phyloP scores from a whole-genome alignment of 257 asterid genomes.

The Solanum corneliomulleri region DNA sequence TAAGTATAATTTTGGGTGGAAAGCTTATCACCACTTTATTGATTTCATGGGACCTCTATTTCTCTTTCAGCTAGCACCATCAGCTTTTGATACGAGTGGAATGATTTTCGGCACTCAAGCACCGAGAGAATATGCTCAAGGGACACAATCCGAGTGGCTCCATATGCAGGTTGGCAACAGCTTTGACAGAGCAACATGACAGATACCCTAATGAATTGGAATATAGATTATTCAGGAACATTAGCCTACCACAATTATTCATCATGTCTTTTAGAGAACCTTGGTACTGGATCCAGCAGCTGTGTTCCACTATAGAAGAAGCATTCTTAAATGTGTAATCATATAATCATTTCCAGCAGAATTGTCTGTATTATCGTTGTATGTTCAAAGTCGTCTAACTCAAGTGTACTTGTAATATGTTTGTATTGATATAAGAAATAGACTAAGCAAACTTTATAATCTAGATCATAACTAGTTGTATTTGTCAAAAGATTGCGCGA shows the following conservation, averaged over 20 bases:
- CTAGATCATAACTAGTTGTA: neutral
- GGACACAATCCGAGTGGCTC: slow-evolving; percentile 68
- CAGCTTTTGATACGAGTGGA: slow-evolving; percentile 40
- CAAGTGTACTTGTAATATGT: neutral
- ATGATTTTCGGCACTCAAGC: slow-evolving; percentile 60
- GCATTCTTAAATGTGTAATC: slow-evolving; percentile 7
- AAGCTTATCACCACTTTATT: neutral
- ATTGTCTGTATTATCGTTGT: neutral
- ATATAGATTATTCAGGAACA: neutral
- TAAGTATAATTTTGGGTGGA: neutral
- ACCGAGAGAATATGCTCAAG: slow-evolving; percentile 47
- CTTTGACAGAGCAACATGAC: slow-evolving; percentile 41
- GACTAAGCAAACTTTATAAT: neutral
- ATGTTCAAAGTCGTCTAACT: neutral
- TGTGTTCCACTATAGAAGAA: neutral
- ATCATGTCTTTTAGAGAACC: slow-evolving; percentile 3
- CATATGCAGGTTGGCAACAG: slow-evolving; percentile 71
- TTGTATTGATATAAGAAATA: neutral
- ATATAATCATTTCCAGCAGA: neutral
- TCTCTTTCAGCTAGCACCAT: slow-evolving; percentile 35
- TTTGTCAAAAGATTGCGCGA: neutral
- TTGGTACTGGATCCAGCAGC: neutral
- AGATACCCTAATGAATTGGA: neutral
- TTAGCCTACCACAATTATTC: slow-evolving; percentile 6
- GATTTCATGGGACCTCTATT: neutral